Evolutionary conservation across 305 asterid genomes (phyloP), one percentile per base, ranked within the genome.

Genomic region (Fraxinus sp.): DNA sequence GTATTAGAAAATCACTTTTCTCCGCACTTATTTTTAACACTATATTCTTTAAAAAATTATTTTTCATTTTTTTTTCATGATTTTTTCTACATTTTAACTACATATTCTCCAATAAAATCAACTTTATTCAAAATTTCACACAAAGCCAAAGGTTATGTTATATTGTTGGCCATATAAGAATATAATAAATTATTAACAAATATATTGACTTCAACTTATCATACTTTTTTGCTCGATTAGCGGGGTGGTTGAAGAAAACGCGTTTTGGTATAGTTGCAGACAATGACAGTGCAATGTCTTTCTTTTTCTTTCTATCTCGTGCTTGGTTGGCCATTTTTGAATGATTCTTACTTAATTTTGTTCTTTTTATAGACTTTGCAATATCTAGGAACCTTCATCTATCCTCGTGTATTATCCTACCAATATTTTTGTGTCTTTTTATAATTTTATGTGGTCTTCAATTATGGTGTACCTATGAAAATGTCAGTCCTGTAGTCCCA

Each of bases 371-470:
- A 28, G 22, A 70, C 75, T 28, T 0, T 13, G 75, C 9, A 28
- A 70, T 32, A 70, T 28, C 75, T 30, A 5, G 75, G 75, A 70
- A 70, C 41, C 75, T 70, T 70, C 75, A 68, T 68, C 37, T 28
- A 68, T 68, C 75, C 11, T 11, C 20, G 41, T 70, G 24, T 70
- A 14, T 70, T 3, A 6, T 30, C 75, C 22, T 70, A 11, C 41
- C 75, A 4, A 30, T 70, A 70, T 28, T 4, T 70, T 70, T 14
- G 10, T 30, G 75, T 70, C 22, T 32, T 70, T 28, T 70, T 70
- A 3, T 13, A 14, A 70, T 70, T 28, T 26, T 70, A 13, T 30
- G 11, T 13, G 22, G 75, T 30, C 75, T 70, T 30, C 75, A 30
- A 70, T 68, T 11, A 26, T 70, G 41, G 39, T 68, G n/a, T 6